These are phyloP conservation scores for Plasmodium coatneyi DNA, from an alignment of 169 alveolate species.

Conservation along the genomic window DNA sequence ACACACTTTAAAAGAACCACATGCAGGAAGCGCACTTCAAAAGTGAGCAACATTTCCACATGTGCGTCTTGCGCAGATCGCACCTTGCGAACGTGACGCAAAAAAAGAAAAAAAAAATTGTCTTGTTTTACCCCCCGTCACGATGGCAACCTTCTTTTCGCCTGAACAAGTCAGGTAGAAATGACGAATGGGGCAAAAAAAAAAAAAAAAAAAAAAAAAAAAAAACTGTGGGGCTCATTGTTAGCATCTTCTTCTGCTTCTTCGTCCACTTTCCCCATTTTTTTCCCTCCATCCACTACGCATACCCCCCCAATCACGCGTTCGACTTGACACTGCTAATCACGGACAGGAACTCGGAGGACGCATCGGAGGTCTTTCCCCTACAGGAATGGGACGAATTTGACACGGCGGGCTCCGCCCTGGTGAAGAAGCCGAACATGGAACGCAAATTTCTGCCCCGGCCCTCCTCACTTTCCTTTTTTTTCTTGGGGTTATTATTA, in stretches of 20 bases:
- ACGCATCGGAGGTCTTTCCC: neutral
- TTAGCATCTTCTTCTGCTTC: neutral
- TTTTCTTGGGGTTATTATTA: neutral
- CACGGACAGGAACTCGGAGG: slow-evolving; percentile 50
- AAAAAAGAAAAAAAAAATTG: neutral
- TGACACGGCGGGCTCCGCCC: neutral
- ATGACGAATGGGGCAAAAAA: neutral
- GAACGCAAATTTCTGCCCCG: neutral
- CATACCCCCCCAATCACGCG: neutral
- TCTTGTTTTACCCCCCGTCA: neutral
- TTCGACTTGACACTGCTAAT: slow-evolving; percentile 13
- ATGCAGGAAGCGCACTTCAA: neutral
- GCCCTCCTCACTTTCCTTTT: neutral
- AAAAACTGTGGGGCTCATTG: neutral
- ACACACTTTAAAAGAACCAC: neutral
- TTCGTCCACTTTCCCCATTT: neutral
- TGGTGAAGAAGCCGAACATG: neutral
- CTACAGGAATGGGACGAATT: neutral
- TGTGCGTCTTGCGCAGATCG: neutral
- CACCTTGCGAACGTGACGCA: neutral
- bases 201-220: no score
- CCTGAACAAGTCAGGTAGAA: neutral
- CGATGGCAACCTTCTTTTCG: neutral
- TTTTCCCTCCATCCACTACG: neutral
- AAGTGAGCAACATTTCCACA: neutral